phyloP scores from a whole-genome alignment of 2,329 filamentous ascomycete genomes.

The Epichloe gansuensis region DNA sequence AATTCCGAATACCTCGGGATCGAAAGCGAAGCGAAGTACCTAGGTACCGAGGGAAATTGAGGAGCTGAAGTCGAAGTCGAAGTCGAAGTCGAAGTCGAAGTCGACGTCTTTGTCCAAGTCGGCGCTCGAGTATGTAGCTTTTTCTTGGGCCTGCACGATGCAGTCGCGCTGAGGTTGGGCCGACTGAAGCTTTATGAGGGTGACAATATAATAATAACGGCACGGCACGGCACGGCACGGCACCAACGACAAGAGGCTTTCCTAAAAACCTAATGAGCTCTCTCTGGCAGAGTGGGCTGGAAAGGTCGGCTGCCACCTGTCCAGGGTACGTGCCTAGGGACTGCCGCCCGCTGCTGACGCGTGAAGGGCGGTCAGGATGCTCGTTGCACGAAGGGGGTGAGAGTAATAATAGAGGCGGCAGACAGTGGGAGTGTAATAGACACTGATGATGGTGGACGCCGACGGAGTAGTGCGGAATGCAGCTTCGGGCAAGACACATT shows the following conservation, averaged over 20 bases:
- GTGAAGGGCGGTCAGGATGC: constrained; percentile 5
- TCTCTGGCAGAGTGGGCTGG: not conserved
- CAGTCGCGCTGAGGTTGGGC: not conserved
- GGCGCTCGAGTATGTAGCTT: too few relatives aligned
- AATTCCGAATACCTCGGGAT: not conserved
- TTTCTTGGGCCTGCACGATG: too few relatives aligned
- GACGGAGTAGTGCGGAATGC: not conserved
- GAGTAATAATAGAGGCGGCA: not conserved
- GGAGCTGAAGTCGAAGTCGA: not conserved
- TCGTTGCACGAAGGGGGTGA: constrained; percentile 1
- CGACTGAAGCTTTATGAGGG: not conserved
- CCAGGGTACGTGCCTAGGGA: not conserved
- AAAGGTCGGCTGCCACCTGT: not conserved
- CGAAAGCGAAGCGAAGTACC: not conserved
- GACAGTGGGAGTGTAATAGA: not conserved
- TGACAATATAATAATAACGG: not conserved
- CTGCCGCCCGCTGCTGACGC: not conserved
- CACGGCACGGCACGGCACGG: not conserved
- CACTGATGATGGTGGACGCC: too few relatives aligned
- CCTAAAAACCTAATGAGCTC: not conserved
- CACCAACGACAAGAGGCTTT: not conserved
- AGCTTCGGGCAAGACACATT: not conserved
- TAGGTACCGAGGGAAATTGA: not conserved
- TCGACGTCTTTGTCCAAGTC: not conserved
- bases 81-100: not conserved